Base-by-base conservation (phyloP, 1,284 basidiomycete species). In the Salmacisia buchloeana region DNA sequence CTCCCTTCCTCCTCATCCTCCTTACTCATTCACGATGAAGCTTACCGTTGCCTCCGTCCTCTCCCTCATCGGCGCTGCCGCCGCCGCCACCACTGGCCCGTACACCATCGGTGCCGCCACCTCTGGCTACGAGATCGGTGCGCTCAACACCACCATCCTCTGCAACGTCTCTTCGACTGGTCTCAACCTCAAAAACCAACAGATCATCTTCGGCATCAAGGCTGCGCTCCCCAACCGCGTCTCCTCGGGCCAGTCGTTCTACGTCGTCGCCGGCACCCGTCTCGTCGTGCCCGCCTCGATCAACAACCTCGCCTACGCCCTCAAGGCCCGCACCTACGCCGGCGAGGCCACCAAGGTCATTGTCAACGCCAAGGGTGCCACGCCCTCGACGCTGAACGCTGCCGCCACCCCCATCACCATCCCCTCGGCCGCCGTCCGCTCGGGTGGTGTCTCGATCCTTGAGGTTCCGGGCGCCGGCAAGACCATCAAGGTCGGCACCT, bases 291-390 rank as follows among this genome's bases (percentile, higher is more conserved):
- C 49, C 29, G 49, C 49, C 27, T 54, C 49, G 25, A 54, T 54
- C 49, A 54, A 54, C 49, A 54, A 54, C 49, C 27, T 54, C 9
- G 49, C 49, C 29, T 54, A 54, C 49, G 49, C 29, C 27, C 34
- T 54, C 49, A 31, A 31, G 13, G 49, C 49, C 49, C 49, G 49
- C 49, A 54, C 49, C 29, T 54, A 54, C 49, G 49, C 49, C 49
- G 49, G 49, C 21, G 34, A 54, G 29, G 49, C 49, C 27, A 54
- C 49, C 49, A 54, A 54, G 49, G 49, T 54, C 49, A 54, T 54
- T 33, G 49, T 54, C 49, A 54, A 54, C 49, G 49, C 49, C 49
- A 15, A 27, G 15, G 49, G 49, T 31, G 25, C 49, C 27, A 31
- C 27, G 29, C 49, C 49, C 29, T 31, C 49, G 25, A 31, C 12